Evolutionary conservation across 345 rosid species (phyloP), one percentile per base, ranked within the genome.

Genomic region (Lepidium africanum): DNA sequence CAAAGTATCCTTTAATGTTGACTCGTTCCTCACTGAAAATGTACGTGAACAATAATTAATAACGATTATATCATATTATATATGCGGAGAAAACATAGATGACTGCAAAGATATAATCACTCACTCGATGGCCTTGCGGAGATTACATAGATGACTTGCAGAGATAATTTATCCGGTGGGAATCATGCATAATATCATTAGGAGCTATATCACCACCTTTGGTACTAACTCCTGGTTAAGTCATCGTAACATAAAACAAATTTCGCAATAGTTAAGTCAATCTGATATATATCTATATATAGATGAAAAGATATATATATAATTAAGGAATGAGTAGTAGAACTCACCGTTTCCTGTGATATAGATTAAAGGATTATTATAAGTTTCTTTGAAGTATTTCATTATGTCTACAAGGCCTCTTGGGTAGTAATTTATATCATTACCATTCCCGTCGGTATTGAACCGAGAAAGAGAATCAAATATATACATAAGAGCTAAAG

Each of bases 101-200:
- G 23, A 21, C 2, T 25, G 3, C 4, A n/a, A 4, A 25, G 27
- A n/a, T n/a, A 2, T 25, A n/a, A n/a, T n/a, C n/a, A n/a, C 4
- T 3, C 27, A 25, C 70, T 11, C 15, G 63, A 71, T 63, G 30
- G 25, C 76, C 11, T 71, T 63, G 1, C 70, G 48, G 41, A 71
- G 49, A 15, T 54, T 54, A 36, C 76, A 71, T 0, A 71, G 63
- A 71, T 71, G 76, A 23, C 63, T n/a, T 63, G 2, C 76, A 71
- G 0, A 71, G 33, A 63, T 63, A 71, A 71, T 54, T 35, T 12
- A 23, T 63, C 50, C 76, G n/a, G 9, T 47, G 45, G 23, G 6
- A 9, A 55, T 71, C 76, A 2, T 10, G 12, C 1, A 10, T 5
- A 23, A 17, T 46, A 0, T 52, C 32, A 35, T 2, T 0, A 9